phyloP scores from a whole-genome alignment of 2,329 filamentous ascomycete species.

The Didymellaceae sp. region DNA sequence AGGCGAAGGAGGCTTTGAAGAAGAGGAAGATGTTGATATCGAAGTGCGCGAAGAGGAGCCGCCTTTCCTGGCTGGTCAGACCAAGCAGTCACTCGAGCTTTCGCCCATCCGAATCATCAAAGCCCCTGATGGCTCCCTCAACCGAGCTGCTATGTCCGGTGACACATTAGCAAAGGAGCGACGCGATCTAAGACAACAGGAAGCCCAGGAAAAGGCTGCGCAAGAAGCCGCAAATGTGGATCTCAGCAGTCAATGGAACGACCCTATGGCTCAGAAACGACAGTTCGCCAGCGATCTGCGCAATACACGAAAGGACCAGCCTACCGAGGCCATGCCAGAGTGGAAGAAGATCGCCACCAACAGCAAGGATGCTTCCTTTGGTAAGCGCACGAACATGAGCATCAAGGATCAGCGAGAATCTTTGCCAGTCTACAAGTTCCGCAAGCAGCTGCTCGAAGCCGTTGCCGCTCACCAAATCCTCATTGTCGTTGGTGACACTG shows the following conservation, averaged over 20 bases:
- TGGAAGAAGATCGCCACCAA: conserved; percentile 87
- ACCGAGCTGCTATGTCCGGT: conserved; percentile 93
- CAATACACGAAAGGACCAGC: conserved; percentile 65
- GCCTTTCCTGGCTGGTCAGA: conserved; percentile 93
- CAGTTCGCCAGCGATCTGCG: conserved; percentile 90
- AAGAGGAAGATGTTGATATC: conserved; percentile 97
- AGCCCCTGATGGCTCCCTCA: conserved; percentile 96
- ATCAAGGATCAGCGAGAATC: conserved; percentile 95
- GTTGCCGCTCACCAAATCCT: conserved; percentile 87
- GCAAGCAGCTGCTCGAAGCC: conserved; percentile 85
- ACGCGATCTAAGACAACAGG: conserved; percentile 85
- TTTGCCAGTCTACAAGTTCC: conserved; percentile 87
- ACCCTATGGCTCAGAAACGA: conserved; percentile 90
- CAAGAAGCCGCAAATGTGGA: conserved; percentile 80
- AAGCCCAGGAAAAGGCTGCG: conserved; percentile 78
- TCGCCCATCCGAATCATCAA: conserved; percentile 97
- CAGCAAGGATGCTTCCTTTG: conserved; percentile 80
- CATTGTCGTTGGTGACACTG: conserved; percentile 96
- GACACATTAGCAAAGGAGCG: conserved; percentile 88
- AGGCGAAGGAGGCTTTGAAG: conserved; percentile 84
- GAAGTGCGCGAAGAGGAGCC: conserved; percentile 96
- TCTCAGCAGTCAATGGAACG: conserved; percentile 90
- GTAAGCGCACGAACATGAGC: conserved; percentile 85
- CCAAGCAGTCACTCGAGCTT: conserved; percentile 91
- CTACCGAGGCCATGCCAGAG: conserved; percentile 77